A percentile compares a stretch with the other conserved stretches of the same genome.
phyloP scores from a whole-genome alignment of 257 asterid genomes.

The Solanum habrochaites region DNA sequence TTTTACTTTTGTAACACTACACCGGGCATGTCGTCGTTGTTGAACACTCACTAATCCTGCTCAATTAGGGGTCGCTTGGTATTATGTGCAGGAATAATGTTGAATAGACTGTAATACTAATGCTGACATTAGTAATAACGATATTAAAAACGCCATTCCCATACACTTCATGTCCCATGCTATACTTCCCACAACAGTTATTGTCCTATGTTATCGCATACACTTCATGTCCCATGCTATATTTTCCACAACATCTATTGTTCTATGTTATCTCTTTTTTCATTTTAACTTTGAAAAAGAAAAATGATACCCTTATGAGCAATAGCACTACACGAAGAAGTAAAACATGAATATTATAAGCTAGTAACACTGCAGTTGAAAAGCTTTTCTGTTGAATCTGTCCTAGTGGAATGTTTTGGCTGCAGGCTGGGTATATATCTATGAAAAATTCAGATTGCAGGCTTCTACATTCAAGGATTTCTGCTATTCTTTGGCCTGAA shows the following conservation, averaged over 20 bases:
- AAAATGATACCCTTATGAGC: neutral
- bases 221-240: neutral
- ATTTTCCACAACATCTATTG: neutral
- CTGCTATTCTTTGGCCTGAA: neutral
- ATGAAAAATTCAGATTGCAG: neutral
- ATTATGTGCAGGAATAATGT: neutral
- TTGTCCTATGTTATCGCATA: neutral
- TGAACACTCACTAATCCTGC: neutral
- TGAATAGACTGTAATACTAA: neutral
- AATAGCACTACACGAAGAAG: neutral
- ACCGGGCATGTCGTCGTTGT: neutral
- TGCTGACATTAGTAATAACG: neutral
- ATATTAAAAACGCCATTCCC: neutral
- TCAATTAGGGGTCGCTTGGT: neutral
- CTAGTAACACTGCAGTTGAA: neutral
- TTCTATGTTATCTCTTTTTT: neutral
- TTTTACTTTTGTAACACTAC: neutral
- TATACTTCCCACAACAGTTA: neutral
- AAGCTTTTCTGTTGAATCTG: neutral
- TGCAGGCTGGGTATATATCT: neutral
- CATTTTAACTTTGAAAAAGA: neutral
- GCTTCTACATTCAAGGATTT: neutral
- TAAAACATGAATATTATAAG: neutral
- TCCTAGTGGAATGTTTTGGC: neutral
- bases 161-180: neutral